A percentile compares a stretch with the other conserved stretches of the same genome.
These are phyloP conservation scores for Dichotomocladium elegans DNA, from an alignment of 371 early-diverging fungal genomes.

Conservation along the genomic window DNA sequence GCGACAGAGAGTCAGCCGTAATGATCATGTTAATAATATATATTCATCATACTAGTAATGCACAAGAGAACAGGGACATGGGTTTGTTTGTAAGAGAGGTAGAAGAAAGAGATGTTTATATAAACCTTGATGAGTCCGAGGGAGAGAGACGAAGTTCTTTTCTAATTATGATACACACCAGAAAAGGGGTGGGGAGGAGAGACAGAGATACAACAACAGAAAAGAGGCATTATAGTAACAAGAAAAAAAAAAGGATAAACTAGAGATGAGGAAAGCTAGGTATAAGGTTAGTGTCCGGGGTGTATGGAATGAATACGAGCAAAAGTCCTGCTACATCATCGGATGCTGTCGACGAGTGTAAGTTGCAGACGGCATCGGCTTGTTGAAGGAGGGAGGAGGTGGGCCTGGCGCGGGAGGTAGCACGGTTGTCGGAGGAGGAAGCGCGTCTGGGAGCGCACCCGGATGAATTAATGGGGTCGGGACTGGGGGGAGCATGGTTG, in stretches of 20 bases:
- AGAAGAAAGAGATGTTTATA: not conserved
- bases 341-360: not conserved
- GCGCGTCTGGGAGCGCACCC: constrained; percentile 10
- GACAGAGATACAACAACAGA: not conserved
- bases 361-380: not conserved
- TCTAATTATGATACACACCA: too few species aligned
- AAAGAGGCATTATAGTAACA: not conserved
- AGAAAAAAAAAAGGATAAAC: not conserved
- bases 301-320: too few species aligned
- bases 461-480: not conserved
- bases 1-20: too few species aligned
- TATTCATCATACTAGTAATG: too few species aligned
- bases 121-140: not conserved
- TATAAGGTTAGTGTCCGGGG: too few species aligned
- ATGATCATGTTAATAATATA: too few species aligned
- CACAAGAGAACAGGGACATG: too few species aligned
- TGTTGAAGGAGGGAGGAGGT: constrained; percentile 18
- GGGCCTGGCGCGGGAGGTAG: constrained; percentile 24
- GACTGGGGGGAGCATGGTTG: constrained; percentile 17
- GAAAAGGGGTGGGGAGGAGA: too few species aligned
- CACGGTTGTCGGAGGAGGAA: constrained; percentile 26
- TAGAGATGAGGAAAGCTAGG: too few species aligned
- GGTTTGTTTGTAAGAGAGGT: not conserved
- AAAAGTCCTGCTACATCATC: too few species aligned
- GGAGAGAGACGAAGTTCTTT: not conserved